These are phyloP conservation scores for Dichotomopilus funicola DNA, from an alignment of 2,329 filamentous ascomycete genomes.

Conservation along the genomic window DNA sequence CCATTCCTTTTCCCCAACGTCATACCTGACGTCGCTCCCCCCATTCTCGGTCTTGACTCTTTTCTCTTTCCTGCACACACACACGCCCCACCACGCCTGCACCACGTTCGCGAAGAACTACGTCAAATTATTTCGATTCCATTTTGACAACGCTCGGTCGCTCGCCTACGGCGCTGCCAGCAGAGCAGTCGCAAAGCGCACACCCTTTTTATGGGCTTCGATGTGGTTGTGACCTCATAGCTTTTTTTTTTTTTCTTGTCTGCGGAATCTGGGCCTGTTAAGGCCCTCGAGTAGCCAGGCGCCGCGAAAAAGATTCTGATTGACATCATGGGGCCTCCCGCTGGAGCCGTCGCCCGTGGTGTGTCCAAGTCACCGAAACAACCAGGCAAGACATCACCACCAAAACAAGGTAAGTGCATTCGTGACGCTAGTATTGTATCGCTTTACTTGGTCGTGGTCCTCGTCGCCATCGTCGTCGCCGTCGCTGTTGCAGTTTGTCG, in stretches of 20 bases:
- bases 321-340: slow-evolving; percentile 45
- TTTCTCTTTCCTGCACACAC: slow-evolving; percentile 13
- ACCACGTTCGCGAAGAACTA: slow-evolving; percentile 11
- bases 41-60: slow-evolving; percentile 22
- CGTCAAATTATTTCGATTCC: slow-evolving; percentile 20
- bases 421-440: not conserved
- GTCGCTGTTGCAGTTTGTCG: slow-evolving; percentile 15
- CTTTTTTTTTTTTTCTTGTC: not conserved
- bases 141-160: slow-evolving; percentile 12
- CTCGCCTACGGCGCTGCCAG: slow-evolving; percentile 17
- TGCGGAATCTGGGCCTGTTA: not conserved
- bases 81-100: slow-evolving; percentile 10
- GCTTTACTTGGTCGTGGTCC: slow-evolving; percentile 8
- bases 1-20: slow-evolving; percentile 26
- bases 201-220: slow-evolving; percentile 18
- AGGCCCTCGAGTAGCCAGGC: too few relatives aligned
- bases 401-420: slow-evolving; percentile 37
- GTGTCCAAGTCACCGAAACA: slow-evolving; percentile 45
- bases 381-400: slow-evolving; percentile 35
- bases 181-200: slow-evolving; percentile 14
- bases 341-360: slow-evolving; percentile 35
- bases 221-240: slow-evolving; percentile 25
- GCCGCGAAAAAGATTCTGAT: slow-evolving; percentile 22
- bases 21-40: slow-evolving; percentile 28
- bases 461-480: slow-evolving; percentile 14